Base-by-base conservation (phyloP, 495 filamentous ascomycete genomes). In the Parathielavia appendiculata region DNA sequence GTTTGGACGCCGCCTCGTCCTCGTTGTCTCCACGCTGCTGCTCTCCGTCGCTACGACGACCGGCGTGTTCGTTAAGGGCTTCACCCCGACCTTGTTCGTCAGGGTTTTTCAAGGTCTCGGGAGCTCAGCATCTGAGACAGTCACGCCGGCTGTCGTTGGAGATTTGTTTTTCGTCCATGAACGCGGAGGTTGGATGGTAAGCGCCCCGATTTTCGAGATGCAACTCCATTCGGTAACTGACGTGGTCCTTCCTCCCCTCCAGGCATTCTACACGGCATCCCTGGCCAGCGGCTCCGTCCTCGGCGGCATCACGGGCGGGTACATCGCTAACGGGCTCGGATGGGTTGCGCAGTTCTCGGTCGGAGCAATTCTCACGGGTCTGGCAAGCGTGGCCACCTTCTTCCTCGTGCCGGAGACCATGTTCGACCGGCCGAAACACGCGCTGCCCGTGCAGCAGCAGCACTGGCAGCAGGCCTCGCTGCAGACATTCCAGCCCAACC, bases 381-480 rank as follows among this genome's bases (percentile, higher is more conserved):
- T 55, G 0, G 23, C 57, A 0, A 59, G 61, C 13, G 12, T 66
- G 8, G 43, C 49, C 6, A 40, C 77, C 51, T 53, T 82, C 34
- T 76, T 83, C 66, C 63, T 83, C 7, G 78, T 79, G 14, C 81
- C 82, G 0, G 82, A 85, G 60, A 83, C 81, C 6, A 76, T 78
- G 19, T 84, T 78, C 62, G 63, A 82, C 23, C 62, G 68, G 1
- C 48, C 44, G 0, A 26, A 59, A 14, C 59, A 41, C 6, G 54
- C 44, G n/a, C 56, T 70, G 0, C 63, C 66, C 5, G 26, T 30
- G 26, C 26, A 30, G 2, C 3, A 30, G 26, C 26, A 30, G 26
- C 26, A 2, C 26, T 2, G 6, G 26, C 26, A 30, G 26, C 26
- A 2, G 3, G 26, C 26, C 26, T 30, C 26, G 26, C 26, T 6